A percentile compares a stretch with the other conserved stretches of the same genome.
These are phyloP conservation scores for Diaporthe sp. DNA, from an alignment of 2,329 filamentous ascomycete species.

Conservation along the genomic window DNA sequence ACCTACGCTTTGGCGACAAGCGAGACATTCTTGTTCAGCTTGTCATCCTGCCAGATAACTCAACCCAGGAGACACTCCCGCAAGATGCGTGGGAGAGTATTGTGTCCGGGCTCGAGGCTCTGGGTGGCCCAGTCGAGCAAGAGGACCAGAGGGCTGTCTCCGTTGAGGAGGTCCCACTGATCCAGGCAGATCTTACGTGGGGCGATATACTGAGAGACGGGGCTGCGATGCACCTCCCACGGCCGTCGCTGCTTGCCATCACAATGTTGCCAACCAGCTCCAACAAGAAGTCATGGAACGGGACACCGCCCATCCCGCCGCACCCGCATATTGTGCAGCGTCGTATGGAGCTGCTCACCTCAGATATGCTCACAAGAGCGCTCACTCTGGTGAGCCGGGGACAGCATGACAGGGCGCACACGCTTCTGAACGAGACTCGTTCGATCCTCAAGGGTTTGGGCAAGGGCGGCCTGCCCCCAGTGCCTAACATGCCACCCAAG, in stretches of 20 bases:
- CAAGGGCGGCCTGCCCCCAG: slow-evolving; percentile 92
- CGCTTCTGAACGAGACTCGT: slow-evolving; percentile 90
- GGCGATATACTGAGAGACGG: slow-evolving; percentile 94
- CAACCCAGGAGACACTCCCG: slow-evolving; percentile 84
- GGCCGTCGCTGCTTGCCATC: slow-evolving; percentile 92
- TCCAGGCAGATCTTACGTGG: slow-evolving; percentile 94
- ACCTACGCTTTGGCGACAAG: slow-evolving; percentile 96
- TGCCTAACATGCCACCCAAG: slow-evolving; percentile 73
- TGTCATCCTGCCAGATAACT: slow-evolving; percentile 88
- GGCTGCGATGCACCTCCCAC: slow-evolving; percentile 84
- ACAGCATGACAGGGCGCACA: slow-evolving; percentile 93
- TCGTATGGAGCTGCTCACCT: slow-evolving; percentile 96
- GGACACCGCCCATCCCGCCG: slow-evolving; percentile 87
- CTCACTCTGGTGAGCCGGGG: slow-evolving; percentile 90
- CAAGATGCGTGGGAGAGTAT: slow-evolving; percentile 98
- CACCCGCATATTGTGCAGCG: slow-evolving; percentile 96
- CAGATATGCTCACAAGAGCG: slow-evolving; percentile 95
- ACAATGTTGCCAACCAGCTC: slow-evolving; percentile 86
- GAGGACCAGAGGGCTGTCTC: slow-evolving; percentile 87
- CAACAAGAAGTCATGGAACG: slow-evolving; percentile 74
- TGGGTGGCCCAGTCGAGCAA: slow-evolving; percentile 87
- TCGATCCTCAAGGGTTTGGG: slow-evolving; percentile 96
- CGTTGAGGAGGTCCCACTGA: slow-evolving; percentile 93
- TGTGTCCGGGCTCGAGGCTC: slow-evolving; percentile 92
- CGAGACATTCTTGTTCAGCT: slow-evolving; percentile 93